These are phyloP conservation scores for Serendipita sp. DNA, from an alignment of 1,284 basidiomycete species.

Conservation along the genomic window DNA sequence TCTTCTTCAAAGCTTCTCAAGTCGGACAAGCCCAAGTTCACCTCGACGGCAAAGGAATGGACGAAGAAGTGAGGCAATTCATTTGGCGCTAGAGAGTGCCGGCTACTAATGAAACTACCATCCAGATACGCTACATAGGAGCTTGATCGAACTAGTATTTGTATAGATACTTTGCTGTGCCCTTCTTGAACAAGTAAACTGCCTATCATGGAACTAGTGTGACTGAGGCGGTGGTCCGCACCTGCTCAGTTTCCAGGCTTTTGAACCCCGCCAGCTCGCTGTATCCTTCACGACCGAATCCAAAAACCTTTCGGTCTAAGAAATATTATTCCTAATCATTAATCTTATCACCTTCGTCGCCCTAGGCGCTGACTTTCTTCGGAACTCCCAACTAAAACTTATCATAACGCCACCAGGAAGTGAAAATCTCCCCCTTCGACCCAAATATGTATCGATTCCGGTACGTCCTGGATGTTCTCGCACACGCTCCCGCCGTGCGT, in stretches of 20 bases:
- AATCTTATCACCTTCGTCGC: not conserved
- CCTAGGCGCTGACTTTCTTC: no score
- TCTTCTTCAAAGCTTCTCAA: slow-evolving; percentile 41
- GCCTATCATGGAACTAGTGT: not conserved
- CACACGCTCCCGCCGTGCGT: slow-evolving; percentile 19
- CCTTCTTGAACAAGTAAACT: not conserved
- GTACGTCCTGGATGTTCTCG: slow-evolving; percentile 31
- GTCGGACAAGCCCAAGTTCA: slow-evolving; percentile 55
- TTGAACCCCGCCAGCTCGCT: no score
- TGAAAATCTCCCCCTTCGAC: no score
- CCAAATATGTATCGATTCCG: slow-evolving; percentile 59
- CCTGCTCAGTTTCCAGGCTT: no score
- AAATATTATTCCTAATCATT: not conserved
- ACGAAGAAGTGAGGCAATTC: slow-evolving; percentile 52
- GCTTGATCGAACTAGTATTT: no score
- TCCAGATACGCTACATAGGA: no score
- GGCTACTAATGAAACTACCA: not conserved
- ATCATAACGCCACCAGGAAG: no score
- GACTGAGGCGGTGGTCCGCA: not conserved
- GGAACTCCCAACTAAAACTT: no score
- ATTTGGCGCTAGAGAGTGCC: not conserved
- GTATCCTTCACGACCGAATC: no score
- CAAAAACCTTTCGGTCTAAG: no score
- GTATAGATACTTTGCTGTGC: not conserved
- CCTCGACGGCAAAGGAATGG: slow-evolving; percentile 60